Base-by-base conservation (phyloP, 192 early-diverging fungal species). In the Mycoemilia scoparia region DNA sequence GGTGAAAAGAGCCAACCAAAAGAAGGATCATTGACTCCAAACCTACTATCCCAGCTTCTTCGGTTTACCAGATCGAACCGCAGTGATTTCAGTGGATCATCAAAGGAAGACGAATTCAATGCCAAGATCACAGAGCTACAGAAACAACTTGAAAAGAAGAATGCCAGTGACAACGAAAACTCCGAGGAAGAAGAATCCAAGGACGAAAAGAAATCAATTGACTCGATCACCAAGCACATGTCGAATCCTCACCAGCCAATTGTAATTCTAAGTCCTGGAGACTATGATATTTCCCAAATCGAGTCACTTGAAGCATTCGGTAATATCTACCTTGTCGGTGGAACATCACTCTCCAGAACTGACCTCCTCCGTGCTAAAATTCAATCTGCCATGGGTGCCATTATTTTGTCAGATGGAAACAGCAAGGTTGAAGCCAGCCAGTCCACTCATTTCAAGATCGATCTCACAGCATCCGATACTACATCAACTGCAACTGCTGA, bases 361-460 rank as follows among this genome's bases (percentile, higher is more conserved):
- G 76, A 82, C 35, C 46, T 82, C 38, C 57, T 51, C 36, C 55
- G 64, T 11, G 73, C 66, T 21, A 56, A 55, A 19, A 61, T 79
- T 28, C 57, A 70, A 8, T 42, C 45, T 30, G 74, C 72, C 3
- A 25, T 32, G 35, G 54, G 57, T 26, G 68, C 58, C 22, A 57
- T 82, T 2, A 57, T 79, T 3, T 44, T 82, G 34, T 66, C 67
- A 24, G 65, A 69, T 43, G 55, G 47, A 30, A 47, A 63, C 26
- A 50, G 56, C 23, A 43, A 65, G 32, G 40, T 66, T 32, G 53
- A 48, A 0, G 43, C 51, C 7, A 65, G 67, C 25, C 42, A 57
- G 0, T 24, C 45, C 5, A 52, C 39, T 12, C n/a, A n/a, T n/a
- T n/a, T n/a, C n/a, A 40, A 24, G 32, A 35, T 53, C 11, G 56